These are phyloP conservation scores for Pelargonium exstipulatum DNA, from an alignment of 441 rosid species.

Conservation along the genomic window DNA sequence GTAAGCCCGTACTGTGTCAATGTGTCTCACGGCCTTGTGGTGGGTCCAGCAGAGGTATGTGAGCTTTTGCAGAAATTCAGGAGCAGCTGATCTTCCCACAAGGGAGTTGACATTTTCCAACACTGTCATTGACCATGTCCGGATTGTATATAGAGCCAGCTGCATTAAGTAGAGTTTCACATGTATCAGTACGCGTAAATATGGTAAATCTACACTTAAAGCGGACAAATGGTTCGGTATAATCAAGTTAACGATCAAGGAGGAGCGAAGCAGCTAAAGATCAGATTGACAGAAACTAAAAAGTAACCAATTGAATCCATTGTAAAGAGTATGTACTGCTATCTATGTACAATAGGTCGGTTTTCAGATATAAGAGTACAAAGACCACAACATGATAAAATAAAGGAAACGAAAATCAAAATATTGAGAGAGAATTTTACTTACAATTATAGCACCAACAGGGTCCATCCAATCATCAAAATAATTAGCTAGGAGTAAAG, in stretches of 20 bases:
- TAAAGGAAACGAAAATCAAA: not conserved
- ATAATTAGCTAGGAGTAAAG: constrained; percentile 49
- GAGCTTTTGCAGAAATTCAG: constrained; percentile 52
- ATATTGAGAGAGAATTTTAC: constrained; percentile 15
- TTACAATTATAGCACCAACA: constrained; percentile 51
- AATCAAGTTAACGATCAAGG: too few relatives aligned
- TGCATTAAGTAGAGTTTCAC: constrained; percentile 26
- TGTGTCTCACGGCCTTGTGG: constrained; percentile 52
- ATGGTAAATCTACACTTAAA: not conserved
- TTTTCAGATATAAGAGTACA: too few relatives aligned
- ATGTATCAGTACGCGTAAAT: not conserved
- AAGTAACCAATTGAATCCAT: too few relatives aligned
- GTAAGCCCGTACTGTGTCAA: constrained; percentile 61
- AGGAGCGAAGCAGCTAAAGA: too few relatives aligned
- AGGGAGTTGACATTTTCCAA: constrained; percentile 59
- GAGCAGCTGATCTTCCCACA: constrained; percentile 62
- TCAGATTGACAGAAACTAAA: too few relatives aligned
- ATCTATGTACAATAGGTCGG: too few relatives aligned
- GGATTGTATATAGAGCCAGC: constrained; percentile 62
- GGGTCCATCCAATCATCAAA: constrained; percentile 74
- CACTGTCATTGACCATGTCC: constrained; percentile 56
- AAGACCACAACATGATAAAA: not conserved
- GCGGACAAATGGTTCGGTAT: too few relatives aligned
- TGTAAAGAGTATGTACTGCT: too few relatives aligned
- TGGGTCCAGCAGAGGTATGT: constrained; percentile 70